Evolutionary conservation across 345 rosid genomes (phyloP), one percentile per base, ranked within the genome.

Genomic region (Anastatica hierochuntica): DNA sequence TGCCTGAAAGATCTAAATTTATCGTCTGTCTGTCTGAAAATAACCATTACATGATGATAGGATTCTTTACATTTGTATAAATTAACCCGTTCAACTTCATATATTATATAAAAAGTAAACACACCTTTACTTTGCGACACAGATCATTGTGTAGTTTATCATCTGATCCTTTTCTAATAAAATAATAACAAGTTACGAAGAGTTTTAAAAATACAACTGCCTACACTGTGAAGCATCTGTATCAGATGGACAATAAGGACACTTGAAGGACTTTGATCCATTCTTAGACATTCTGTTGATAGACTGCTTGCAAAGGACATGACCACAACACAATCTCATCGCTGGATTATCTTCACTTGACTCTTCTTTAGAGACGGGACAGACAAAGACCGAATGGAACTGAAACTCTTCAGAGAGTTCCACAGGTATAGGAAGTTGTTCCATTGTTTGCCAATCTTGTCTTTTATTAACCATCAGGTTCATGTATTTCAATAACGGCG

Each of bases 301-400:
- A 3, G 95, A 74, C 49, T 76, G 87, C 73, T 74, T 77, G 76
- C 95, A 82, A 11, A 85, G 87, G 10, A 82, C 95, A 17, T 85
- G 95, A 8, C 90, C 88, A 18, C 95, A 85, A 1, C 79, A 8
- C 90, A 85, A 76, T 77, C 82, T 51, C 87, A 85, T 80, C 4
- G 95, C 88, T 0, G 88, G 95, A 35, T 85, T 85, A 1, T 80
- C 90, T 2, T 75, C 90, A 1, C 75, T 76, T 0, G 90, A 72
- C 70, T 85, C 90, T 60, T 85, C 95, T 60, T 82, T 85, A 0
- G 83, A 76, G 8, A 85, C 87, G 0, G 95, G 95, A 60, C 95
- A 85, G 0, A 85, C 85, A 38, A 85, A 82, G 48, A 82, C 62
- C 1, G 95, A 78, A 64, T 82, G 95, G 40, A 80, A 85, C 69